Conservation (phyloP, 768 basidiomycete genomes). For the Daedalea quercina region DNA sequence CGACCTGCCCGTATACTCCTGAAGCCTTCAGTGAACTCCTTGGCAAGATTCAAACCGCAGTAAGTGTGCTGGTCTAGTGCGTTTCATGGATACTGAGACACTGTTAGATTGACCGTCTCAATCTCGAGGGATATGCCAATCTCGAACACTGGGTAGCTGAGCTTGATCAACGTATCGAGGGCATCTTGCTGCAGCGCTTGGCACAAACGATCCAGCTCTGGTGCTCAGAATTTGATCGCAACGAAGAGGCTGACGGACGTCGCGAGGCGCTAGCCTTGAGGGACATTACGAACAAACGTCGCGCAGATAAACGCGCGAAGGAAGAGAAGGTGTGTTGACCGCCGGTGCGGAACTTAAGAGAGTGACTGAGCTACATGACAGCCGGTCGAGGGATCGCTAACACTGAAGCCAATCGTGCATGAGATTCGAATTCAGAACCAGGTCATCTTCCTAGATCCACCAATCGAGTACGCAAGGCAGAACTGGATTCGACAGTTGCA, state of each 20-base stretch:
- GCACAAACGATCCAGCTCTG: slow-evolving; percentile 76
- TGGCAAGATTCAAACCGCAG: slow-evolving; percentile 76
- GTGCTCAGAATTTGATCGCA: slow-evolving; percentile 80
- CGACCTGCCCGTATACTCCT: slow-evolving; percentile 76
- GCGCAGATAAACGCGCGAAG: slow-evolving; percentile 55
- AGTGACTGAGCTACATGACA: slow-evolving; percentile 20
- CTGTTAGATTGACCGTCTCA: slow-evolving; percentile 83
- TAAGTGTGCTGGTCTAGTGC: slow-evolving; percentile 31
- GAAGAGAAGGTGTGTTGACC: slow-evolving; percentile 63
- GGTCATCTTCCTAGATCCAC: slow-evolving; percentile 97
- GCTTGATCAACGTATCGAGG: slow-evolving; percentile 71
- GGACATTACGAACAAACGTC: slow-evolving; percentile 46
- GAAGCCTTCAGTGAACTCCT: slow-evolving; percentile 81
- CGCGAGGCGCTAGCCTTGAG: slow-evolving; percentile 39
- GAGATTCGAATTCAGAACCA: slow-evolving; percentile 98
- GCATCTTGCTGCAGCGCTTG: slow-evolving; percentile 69
- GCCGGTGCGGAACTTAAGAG: too few species aligned
- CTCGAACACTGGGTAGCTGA: slow-evolving; percentile 54
- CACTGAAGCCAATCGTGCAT: slow-evolving; percentile 82
- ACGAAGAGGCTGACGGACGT: slow-evolving; percentile 60
- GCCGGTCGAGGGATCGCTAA: slow-evolving; percentile 70
- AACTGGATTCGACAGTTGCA: slow-evolving; percentile 89
- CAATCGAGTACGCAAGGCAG: slow-evolving; percentile 88
- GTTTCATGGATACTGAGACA: not conserved
- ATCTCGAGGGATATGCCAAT: slow-evolving; percentile 88